Percentiles rank a stretch among this genome's conserved stretches.
Evolutionary conservation across 495 filamentous ascomycete species (phyloP).

Genomic region (Corynascus novoguineensis): DNA sequence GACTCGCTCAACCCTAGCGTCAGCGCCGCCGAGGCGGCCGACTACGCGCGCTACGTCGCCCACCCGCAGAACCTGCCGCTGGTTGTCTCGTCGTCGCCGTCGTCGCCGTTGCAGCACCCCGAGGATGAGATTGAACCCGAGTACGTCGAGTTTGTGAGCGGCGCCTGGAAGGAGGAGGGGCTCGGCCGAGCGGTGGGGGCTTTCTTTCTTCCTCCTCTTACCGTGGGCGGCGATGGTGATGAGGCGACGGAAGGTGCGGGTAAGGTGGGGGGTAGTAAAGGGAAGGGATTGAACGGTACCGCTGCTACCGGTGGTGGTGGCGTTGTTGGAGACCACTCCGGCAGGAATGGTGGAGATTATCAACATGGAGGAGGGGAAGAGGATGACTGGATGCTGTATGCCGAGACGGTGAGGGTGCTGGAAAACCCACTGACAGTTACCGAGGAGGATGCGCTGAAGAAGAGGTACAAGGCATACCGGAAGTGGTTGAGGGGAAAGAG

Average conservation of each 20-base stretch:
- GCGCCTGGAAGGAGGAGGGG: conserved; percentile 42
- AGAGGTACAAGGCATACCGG: conserved; percentile 90
- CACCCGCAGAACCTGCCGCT: conserved; percentile 87
- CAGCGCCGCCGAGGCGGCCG: conserved; percentile 64
- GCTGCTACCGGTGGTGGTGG: too few species aligned
- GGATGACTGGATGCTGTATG: conserved; percentile 70
- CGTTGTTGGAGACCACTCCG: too few species aligned
- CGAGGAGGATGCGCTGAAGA: conserved; percentile 77
- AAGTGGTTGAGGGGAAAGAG: conserved; percentile 93
- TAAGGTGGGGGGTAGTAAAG: neutral
- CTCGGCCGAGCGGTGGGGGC: conserved; percentile 10
- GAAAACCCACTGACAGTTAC: conserved; percentile 85
- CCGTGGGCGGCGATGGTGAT: too few species aligned
- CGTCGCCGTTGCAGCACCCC: conserved; percentile 40
- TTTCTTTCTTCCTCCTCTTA: too few species aligned
- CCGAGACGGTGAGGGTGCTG: conserved; percentile 64
- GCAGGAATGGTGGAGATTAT: too few species aligned
- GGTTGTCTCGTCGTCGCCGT: conserved; percentile 67
- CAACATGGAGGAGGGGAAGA: neutral
- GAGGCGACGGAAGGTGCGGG: neutral
- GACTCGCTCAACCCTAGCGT: conserved; percentile 78
- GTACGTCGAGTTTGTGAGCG: conserved; percentile 67
- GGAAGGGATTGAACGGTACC: too few species aligned
- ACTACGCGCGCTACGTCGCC: conserved; percentile 85
- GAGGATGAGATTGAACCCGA: conserved; percentile 52